Percentiles rank a stretch among this genome's conserved stretches.
Evolutionary conservation across 2,329 filamentous ascomycete species (phyloP).

Genomic region (Pyrenophora graminea): DNA sequence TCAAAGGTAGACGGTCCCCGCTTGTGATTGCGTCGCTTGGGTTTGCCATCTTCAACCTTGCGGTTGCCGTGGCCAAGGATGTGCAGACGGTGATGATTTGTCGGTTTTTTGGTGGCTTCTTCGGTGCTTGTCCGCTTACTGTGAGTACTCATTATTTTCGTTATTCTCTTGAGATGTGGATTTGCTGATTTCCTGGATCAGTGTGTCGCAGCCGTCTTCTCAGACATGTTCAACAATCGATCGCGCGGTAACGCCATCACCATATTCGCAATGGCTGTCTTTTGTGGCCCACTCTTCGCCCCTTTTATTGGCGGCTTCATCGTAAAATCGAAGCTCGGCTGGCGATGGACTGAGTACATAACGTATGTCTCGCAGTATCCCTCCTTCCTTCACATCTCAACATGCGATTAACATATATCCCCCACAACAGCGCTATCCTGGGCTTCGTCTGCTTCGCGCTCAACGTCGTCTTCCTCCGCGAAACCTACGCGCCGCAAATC

Average conservation of each 20-base stretch:
- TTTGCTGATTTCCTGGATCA: background rate
- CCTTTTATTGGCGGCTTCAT: slow-evolving; percentile 62
- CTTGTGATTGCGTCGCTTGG: slow-evolving; percentile 56
- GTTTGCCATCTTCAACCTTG: slow-evolving; percentile 57
- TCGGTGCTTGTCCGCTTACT: slow-evolving; percentile 58
- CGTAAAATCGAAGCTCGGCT: slow-evolving; percentile 55
- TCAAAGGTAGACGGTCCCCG: slow-evolving; percentile 55
- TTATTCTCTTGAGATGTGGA: background rate
- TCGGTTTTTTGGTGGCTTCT: slow-evolving; percentile 59
- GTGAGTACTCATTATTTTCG: background rate
- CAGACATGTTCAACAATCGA: slow-evolving; percentile 58
- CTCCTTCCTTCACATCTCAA: background rate
- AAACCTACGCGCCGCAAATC: slow-evolving; percentile 63
- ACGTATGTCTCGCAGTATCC: slow-evolving; percentile 29
- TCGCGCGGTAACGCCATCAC: slow-evolving; percentile 51
- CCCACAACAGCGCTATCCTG: slow-evolving; percentile 51
- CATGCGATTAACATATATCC: background rate
- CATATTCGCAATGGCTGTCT: slow-evolving; percentile 57
- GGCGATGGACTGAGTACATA: slow-evolving; percentile 62
- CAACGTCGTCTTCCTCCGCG: slow-evolving; percentile 59
- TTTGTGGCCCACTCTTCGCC: slow-evolving; percentile 57
- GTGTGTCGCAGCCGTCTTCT: slow-evolving; percentile 59
- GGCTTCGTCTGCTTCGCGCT: slow-evolving; percentile 56
- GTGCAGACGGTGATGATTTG: slow-evolving; percentile 59
- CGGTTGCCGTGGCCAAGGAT: slow-evolving; percentile 56